A percentile compares a stretch with the other conserved stretches of the same genome.
phyloP scores from a whole-genome alignment of 441 rosid genomes.

The Arabidopsis lyrata region DNA sequence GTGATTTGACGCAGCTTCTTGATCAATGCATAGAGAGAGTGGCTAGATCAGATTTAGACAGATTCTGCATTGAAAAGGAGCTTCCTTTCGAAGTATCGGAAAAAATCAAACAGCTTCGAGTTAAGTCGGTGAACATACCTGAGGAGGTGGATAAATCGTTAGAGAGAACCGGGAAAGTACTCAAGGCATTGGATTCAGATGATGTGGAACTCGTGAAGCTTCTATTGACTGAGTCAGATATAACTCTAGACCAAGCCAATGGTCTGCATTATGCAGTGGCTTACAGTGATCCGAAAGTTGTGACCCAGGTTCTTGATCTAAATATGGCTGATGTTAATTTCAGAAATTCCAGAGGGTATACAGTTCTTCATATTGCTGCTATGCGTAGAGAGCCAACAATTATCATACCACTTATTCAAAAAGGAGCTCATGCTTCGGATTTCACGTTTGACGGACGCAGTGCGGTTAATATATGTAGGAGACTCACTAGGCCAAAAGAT shows the following conservation, averaged over 20 bases:
- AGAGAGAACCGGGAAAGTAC: conserved; percentile 79
- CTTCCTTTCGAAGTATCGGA: conserved; percentile 73
- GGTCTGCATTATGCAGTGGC: conserved; percentile 92
- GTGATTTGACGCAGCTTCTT: conserved; percentile 72
- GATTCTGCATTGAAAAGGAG: conserved; percentile 70
- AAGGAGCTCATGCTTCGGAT: conserved; percentile 80
- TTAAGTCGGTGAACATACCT: conserved; percentile 38
- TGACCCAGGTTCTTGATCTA: conserved; percentile 73
- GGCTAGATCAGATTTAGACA: conserved; percentile 76
- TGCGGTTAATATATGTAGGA: conserved; percentile 80
- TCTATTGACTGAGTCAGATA: conserved; percentile 73
- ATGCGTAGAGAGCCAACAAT: conserved; percentile 77
- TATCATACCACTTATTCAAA: conserved; percentile 62
- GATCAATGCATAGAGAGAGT: conserved; percentile 75
- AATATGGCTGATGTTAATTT: conserved; percentile 76
- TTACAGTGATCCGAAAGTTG: conserved; percentile 87
- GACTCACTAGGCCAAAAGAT: conserved; percentile 86
- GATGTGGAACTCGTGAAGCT: conserved; percentile 89
- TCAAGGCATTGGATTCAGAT: conserved; percentile 87
- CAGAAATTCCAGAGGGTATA: conserved; percentile 75
- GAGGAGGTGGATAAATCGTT: conserved; percentile 49
- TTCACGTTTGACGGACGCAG: conserved; percentile 76
- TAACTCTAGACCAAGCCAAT: conserved; percentile 72
- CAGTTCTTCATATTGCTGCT: conserved; percentile 89
- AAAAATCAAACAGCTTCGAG: conserved; percentile 56